Evolutionary conservation across 768 basidiomycete species (phyloP).

Genomic region (Russula lepida): DNA sequence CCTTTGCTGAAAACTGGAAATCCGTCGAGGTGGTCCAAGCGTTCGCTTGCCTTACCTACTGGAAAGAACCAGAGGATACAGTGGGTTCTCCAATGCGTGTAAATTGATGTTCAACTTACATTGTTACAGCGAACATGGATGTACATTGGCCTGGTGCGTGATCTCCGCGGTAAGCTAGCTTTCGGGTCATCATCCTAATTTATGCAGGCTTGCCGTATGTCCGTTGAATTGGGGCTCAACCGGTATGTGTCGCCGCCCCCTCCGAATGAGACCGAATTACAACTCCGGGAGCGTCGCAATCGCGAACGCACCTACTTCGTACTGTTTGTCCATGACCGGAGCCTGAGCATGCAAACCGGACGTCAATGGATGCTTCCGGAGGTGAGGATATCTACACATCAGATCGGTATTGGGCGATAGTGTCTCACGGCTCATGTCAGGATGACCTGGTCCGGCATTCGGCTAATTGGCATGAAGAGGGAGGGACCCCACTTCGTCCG

Average conservation of each 20-base stretch:
- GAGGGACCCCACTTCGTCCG: constrained; percentile 45
- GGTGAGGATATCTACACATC: constrained; percentile 24
- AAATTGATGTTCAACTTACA: background rate
- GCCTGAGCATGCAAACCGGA: constrained; percentile 79
- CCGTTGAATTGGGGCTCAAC: constrained; percentile 75
- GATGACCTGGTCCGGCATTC: constrained; percentile 70
- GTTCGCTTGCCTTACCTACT: constrained; percentile 82
- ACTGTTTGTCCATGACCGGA: constrained; percentile 79
- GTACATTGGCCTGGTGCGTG: constrained; percentile 72
- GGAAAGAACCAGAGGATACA: constrained; percentile 82
- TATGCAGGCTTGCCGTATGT: constrained; percentile 74
- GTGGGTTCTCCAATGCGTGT: constrained; percentile 33
- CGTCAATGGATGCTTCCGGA: constrained; percentile 85
- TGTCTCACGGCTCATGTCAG: constrained; percentile 24
- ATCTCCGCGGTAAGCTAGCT: constrained; percentile 7
- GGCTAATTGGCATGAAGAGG: constrained; percentile 60
- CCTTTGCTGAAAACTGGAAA: constrained; percentile 72
- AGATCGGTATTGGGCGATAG: background rate
- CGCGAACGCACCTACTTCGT: constrained; percentile 82
- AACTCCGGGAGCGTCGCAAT: constrained; percentile 69
- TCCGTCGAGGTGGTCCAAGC: constrained; percentile 84
- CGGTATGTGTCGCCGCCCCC: constrained; percentile 52
- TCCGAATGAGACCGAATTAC: constrained; percentile 52
- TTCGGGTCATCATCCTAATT: background rate
- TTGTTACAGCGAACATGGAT: constrained; percentile 66